Evolutionary conservation across 192 early-diverging fungal species (phyloP).

Genomic region (Gonapodya sp.): DNA sequence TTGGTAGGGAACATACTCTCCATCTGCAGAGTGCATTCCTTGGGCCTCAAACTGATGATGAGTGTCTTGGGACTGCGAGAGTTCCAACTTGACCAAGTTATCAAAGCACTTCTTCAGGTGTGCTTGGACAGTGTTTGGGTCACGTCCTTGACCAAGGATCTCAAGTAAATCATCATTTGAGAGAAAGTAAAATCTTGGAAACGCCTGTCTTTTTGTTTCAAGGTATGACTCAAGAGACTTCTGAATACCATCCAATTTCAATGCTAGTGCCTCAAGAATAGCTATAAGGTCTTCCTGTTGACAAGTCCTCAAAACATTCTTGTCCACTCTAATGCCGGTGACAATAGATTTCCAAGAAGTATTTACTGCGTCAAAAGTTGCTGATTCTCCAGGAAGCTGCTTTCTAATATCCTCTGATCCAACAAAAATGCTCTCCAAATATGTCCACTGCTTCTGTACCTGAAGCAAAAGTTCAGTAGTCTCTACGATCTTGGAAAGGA

Average conservation of each 20-base stretch:
- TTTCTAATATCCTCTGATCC: conserved; percentile 55
- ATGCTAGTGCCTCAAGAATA: conserved; percentile 37
- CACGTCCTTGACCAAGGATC: conserved; percentile 55
- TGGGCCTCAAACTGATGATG: conserved; percentile 44
- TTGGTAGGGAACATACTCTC: conserved; percentile 47
- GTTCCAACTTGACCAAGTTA: conserved; percentile 41
- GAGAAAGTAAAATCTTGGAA: conserved; percentile 58
- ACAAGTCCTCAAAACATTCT: conserved; percentile 46
- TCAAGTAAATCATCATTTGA: conserved; percentile 51
- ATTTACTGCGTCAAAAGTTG: conserved; percentile 50
- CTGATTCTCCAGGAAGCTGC: conserved; percentile 54
- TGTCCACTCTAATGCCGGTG: conserved; percentile 38
- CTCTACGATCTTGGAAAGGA: conserved; percentile 45
- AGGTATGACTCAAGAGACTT: conserved; percentile 55
- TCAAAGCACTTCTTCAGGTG: conserved; percentile 54
- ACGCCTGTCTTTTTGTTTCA: conserved; percentile 53
- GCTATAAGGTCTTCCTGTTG: conserved; percentile 44
- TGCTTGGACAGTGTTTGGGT: conserved; percentile 41
- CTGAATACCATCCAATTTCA: conserved; percentile 49
- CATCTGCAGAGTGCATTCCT: conserved; percentile 52
- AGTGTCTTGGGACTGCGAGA: conserved; percentile 25
- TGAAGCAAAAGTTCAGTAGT: conserved; percentile 46
- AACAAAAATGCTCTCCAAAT: conserved; percentile 58
- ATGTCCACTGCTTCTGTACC: conserved; percentile 55
- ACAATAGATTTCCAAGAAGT: conserved; percentile 43